Evolutionary conservation across 176 grass and related monocot genomes (phyloP).

Genomic region (Hsuehochloa calcarea): DNA sequence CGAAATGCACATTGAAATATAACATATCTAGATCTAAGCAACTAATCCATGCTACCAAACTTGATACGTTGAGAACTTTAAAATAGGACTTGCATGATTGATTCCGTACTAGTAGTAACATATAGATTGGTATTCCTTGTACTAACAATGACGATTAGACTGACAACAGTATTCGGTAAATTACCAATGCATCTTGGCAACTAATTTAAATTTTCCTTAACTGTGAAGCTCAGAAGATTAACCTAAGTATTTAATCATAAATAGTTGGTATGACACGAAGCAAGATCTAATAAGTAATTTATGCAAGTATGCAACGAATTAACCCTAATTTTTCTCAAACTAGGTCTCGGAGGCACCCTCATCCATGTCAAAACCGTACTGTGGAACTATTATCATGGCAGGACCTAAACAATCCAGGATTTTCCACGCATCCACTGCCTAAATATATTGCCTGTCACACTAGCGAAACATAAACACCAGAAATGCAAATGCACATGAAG

Average conservation of each 20-base stretch:
- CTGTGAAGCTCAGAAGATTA: not conserved
- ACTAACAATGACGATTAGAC: not conserved
- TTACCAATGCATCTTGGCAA: constrained; percentile 9
- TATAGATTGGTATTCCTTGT: not conserved
- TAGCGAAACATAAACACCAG: not conserved
- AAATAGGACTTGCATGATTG: not conserved
- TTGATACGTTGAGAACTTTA: not conserved
- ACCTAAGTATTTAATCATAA: constrained; percentile 11
- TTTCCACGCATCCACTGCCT: not conserved
- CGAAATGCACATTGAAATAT: not conserved
- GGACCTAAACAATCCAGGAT: not conserved
- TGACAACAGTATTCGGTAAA: not conserved
- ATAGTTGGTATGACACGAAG: not conserved
- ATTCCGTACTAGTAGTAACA: not conserved
- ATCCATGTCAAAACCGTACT: not conserved
- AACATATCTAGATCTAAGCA: not conserved
- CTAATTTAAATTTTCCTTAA: not conserved
- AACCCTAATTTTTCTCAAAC: not conserved
- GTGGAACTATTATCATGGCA: not conserved
- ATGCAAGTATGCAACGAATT: not conserved
- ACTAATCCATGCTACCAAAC: not conserved
- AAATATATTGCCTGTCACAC: not conserved
- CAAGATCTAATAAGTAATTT: not conserved
- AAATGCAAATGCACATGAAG: not conserved
- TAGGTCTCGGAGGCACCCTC: not conserved